Conservation (phyloP, 2,329 filamentous ascomycete species). For the Grosmannia serpens region DNA sequence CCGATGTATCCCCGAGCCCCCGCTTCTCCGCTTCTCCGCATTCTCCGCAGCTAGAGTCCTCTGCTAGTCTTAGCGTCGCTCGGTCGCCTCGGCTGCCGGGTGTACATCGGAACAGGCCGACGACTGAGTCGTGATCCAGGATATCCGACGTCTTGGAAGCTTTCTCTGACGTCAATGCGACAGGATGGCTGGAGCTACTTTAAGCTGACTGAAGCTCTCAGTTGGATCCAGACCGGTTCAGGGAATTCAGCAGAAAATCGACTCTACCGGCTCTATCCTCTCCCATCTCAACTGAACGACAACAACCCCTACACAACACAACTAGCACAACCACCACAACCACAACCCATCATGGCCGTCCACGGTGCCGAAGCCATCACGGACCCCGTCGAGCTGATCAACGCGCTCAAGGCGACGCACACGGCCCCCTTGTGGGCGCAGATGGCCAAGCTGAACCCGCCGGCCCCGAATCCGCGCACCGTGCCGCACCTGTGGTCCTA, state of each 20-base stretch:
- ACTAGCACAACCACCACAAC: neutral
- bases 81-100: neutral
- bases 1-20: neutral
- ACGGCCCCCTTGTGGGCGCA: conserved; percentile 29
- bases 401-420: neutral
- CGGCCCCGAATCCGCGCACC: conserved; percentile 28
- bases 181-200: too few species aligned
- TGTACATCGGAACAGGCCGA: neutral
- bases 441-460: conserved; percentile 31
- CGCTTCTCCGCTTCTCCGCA: neutral
- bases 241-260: too few species aligned
- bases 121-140: too few species aligned
- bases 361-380: neutral
- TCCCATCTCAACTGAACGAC: too few species aligned
- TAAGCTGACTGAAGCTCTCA: too few species aligned
- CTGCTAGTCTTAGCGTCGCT: neutral
- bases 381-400: neutral
- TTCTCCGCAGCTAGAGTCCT: neutral
- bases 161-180: too few species aligned
- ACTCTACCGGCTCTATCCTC: too few species aligned
- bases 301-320: neutral
- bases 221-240: too few species aligned
- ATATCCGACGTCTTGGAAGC: too few species aligned
- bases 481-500: conserved; percentile 24
- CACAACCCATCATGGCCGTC: neutral